Percentiles rank a stretch among this genome's conserved stretches.
Conservation (phyloP, 2,329 filamentous ascomycete species). For the Alternaria tenuissima region DNA sequence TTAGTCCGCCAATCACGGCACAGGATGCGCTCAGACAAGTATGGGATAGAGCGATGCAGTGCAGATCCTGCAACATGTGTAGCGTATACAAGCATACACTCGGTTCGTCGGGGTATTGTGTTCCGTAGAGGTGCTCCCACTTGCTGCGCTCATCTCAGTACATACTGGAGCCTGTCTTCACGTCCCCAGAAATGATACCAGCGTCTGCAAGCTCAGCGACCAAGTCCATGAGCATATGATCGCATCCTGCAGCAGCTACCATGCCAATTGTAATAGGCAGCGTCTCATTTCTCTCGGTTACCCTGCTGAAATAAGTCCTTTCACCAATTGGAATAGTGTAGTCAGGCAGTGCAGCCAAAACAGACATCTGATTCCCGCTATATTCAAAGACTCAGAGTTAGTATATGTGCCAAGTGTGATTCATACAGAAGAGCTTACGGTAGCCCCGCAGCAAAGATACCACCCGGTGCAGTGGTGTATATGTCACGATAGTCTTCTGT, state of each 20-base stretch:
- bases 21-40: neutral
- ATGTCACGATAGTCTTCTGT: conserved; percentile 15
- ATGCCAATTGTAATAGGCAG: conserved; percentile 25
- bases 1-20: conserved; percentile 25
- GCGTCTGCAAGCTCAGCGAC: conserved; percentile 18
- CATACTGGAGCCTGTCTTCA: conserved; percentile 17
- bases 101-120: neutral
- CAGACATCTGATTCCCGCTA: conserved; percentile 14
- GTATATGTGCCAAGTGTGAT: neutral
- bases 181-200: conserved; percentile 13
- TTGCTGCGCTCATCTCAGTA: neutral
- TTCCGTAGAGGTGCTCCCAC: neutral
- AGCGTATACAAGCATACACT: neutral
- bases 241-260: conserved; percentile 18
- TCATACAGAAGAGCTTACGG: neutral
- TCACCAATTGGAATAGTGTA: conserved; percentile 21
- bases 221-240: conserved; percentile 23
- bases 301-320: conserved; percentile 11
- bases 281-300: conserved; percentile 17
- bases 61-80: neutral
- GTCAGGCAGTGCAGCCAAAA: conserved; percentile 17
- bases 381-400: neutral
- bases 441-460: conserved; percentile 12
- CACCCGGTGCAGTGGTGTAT: conserved; percentile 5
- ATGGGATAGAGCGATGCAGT: neutral